phyloP scores from a whole-genome alignment of 176 grass and related monocot genomes.

The Aegilops speltoides region DNA sequence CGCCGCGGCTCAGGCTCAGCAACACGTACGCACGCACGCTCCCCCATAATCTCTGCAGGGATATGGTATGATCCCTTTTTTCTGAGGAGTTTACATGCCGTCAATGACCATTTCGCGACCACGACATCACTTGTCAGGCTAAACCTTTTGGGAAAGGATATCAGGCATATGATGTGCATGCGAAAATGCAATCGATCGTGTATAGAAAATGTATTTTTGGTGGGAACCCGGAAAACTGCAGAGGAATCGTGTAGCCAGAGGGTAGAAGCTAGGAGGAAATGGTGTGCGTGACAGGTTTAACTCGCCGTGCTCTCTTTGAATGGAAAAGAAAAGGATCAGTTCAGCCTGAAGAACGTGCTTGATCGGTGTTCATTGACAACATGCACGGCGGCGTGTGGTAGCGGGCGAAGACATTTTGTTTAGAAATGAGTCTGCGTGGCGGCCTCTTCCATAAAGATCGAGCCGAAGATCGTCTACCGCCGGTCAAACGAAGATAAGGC shows the following conservation, averaged over 20 bases:
- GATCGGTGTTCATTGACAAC: neutral
- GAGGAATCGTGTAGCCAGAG: neutral
- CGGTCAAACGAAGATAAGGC: neutral
- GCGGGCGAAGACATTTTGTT: too few relatives aligned
- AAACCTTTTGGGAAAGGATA: neutral
- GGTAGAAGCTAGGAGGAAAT: neutral
- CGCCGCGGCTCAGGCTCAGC: conserved; percentile 14
- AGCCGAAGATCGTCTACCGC: neutral
- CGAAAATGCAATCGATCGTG: neutral
- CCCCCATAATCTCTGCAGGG: neutral
- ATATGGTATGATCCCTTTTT: neutral
- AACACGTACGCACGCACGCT: neutral
- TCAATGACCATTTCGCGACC: neutral
- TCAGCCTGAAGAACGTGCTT: neutral
- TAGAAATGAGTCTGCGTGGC: too few relatives aligned
- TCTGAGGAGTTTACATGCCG: neutral
- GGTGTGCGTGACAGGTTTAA: neutral
- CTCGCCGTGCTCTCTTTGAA: neutral
- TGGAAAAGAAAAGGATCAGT: neutral
- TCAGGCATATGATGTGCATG: neutral
- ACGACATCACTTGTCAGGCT: neutral
- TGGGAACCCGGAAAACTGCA: neutral
- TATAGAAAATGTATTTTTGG: neutral
- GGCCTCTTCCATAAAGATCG: neutral
- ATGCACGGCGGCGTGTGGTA: neutral